phyloP scores from a whole-genome alignment of 306 rosid genomes.

The Prunus campanulata region DNA sequence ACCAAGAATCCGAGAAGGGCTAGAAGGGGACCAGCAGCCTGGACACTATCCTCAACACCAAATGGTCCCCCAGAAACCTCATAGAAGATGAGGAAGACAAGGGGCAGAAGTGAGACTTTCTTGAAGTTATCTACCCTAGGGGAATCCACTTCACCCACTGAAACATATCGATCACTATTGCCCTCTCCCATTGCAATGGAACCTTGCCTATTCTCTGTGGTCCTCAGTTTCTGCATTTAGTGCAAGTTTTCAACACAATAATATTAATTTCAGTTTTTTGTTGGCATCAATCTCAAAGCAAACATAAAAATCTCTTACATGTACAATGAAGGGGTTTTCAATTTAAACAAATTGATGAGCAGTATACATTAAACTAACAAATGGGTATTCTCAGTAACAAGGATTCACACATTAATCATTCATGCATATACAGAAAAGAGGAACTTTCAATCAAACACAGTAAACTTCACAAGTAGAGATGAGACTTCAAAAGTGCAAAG shows the following conservation, averaged over 20 bases:
- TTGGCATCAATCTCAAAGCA: background rate
- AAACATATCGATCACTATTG: constrained; percentile 32
- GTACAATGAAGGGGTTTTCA: background rate
- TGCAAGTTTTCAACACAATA: background rate
- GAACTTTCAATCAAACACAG: too few species aligned
- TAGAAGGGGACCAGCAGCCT: constrained; percentile 88
- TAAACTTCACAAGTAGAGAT: background rate
- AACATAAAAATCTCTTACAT: too few species aligned
- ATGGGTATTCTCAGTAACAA: background rate
- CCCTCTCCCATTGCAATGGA: constrained; percentile 52
- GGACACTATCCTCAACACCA: constrained; percentile 82
- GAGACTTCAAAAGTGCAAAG: background rate
- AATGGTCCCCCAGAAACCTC: constrained; percentile 98
- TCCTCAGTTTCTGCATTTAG: constrained; percentile 57
- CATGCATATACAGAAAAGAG: too few species aligned
- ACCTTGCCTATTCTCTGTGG: constrained; percentile 37
- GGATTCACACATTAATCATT: too few species aligned
- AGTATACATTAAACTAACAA: constrained; percentile 7
- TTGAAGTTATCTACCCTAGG: constrained; percentile 37
- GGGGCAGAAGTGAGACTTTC: constrained; percentile 75
- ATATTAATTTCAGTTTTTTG: background rate
- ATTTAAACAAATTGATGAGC: background rate
- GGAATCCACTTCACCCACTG: constrained; percentile 49
- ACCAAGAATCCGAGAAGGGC: constrained; percentile 77
- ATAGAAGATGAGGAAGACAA: constrained; percentile 87